Conservation (phyloP, 768 basidiomycete species). For the Tulasnella sp. region DNA sequence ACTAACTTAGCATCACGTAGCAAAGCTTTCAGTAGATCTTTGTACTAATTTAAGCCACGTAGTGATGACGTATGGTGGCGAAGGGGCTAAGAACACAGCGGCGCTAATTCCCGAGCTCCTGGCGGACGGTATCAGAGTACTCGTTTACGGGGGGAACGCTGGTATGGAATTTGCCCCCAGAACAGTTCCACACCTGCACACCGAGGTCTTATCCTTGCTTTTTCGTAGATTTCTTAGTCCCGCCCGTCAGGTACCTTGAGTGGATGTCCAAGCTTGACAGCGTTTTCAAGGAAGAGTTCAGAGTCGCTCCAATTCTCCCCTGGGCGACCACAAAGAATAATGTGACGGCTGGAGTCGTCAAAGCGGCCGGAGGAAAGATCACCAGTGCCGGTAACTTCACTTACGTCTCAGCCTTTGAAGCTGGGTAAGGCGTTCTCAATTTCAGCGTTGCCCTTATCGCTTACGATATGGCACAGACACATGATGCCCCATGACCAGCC, state of each 20-base stretch:
- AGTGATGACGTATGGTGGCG: constrained; percentile 46
- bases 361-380: constrained; percentile 60
- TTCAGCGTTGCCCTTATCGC: background rate
- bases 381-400: constrained; percentile 72
- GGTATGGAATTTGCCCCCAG: constrained; percentile 38
- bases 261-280: constrained; percentile 67
- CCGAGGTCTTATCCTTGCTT: background rate
- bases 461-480: background rate
- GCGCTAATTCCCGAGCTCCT: constrained; percentile 73
- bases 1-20: background rate
- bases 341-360: constrained; percentile 60
- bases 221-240: constrained; percentile 43
- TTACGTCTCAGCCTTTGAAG: constrained; percentile 70
- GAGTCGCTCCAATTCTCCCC: constrained; percentile 37
- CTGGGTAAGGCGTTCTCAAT: constrained; percentile 50
- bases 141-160: constrained; percentile 64
- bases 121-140: constrained; percentile 71
- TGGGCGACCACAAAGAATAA: constrained; percentile 56
- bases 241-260: constrained; percentile 58
- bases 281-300: constrained; percentile 42
- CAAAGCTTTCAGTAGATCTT: background rate
- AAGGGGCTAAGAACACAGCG: constrained; percentile 79
- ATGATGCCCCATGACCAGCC: background rate
- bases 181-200: background rate
- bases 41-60: background rate